Percentiles rank a stretch among this genome's conserved stretches.
Evolutionary conservation across 441 rosid species (phyloP).

Genomic region (Populus trichocarpa): DNA sequence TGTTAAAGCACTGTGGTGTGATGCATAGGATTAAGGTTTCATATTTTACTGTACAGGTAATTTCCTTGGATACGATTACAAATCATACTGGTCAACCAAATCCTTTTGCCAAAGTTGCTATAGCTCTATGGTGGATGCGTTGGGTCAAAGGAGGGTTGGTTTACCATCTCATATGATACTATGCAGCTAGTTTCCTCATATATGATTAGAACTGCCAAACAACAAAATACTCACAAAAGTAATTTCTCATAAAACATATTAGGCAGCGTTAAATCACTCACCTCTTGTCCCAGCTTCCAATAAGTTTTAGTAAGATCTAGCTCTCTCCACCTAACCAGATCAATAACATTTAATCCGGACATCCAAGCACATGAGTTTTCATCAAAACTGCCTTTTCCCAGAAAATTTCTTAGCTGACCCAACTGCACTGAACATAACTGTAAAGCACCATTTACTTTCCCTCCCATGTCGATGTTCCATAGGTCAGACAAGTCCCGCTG

Average conservation of each 20-base stretch:
- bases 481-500: conserved; percentile 58
- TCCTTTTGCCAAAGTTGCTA: not conserved
- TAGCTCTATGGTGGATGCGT: not conserved
- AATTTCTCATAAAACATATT: not conserved
- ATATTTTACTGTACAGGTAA: not conserved
- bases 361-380: conserved; percentile 75
- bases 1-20: not conserved
- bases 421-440: conserved; percentile 66
- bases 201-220: not conserved
- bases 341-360: conserved; percentile 90
- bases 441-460: conserved; percentile 84
- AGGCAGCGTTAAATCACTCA: conserved; percentile 27
- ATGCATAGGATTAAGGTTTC: not conserved
- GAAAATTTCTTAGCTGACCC: conserved; percentile 53
- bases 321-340: conserved; percentile 82
- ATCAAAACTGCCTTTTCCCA: conserved; percentile 43
- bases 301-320: conserved; percentile 69
- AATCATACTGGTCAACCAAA: not conserved
- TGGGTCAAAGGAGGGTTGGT: not conserved
- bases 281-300: conserved; percentile 56
- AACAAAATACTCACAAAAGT: not conserved
- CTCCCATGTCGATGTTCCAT: conserved; percentile 68
- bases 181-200: not conserved
- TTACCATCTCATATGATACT: not conserved
- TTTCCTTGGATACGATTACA: not conserved